Percentiles rank a stretch among this genome's conserved stretches.
phyloP scores from a whole-genome alignment of 2,329 filamentous ascomycete species.

The Colletotrichum sidae region DNA sequence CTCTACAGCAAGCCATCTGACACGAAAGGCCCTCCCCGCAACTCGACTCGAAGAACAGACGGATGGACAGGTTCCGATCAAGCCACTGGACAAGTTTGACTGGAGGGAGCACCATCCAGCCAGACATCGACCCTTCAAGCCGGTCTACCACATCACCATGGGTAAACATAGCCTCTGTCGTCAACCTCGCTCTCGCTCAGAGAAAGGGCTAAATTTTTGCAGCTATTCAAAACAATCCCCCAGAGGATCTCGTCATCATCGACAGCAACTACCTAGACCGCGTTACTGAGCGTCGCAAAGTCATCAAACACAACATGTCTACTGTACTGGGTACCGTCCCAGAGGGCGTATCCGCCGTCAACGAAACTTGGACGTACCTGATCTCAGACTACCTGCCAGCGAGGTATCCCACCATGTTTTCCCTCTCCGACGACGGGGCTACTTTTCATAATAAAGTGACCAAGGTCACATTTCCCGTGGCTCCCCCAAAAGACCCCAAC shows the following conservation, averaged over 20 bases:
- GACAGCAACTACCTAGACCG: constrained; percentile 62
- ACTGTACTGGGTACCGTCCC: constrained; percentile 57
- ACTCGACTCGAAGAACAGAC: neutral
- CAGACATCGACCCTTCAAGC: constrained; percentile 61
- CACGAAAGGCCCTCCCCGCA: neutral
- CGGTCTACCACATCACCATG: constrained; percentile 67
- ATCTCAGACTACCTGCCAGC: constrained; percentile 58
- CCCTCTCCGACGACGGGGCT: constrained; percentile 45
- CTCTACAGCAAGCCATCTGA: neutral
- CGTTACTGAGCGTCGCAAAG: constrained; percentile 52
- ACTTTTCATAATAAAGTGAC: constrained; percentile 56
- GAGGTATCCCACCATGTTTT: constrained; percentile 62
- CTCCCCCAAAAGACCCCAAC: constrained; percentile 44
- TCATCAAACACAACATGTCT: constrained; percentile 52
- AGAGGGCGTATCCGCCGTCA: constrained; percentile 53
- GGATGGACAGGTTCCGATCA: constrained; percentile 31
- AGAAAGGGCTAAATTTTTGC: constrained; percentile 11
- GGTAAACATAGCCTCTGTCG: constrained; percentile 46
- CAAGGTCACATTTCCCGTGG: constrained; percentile 42
- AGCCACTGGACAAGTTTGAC: constrained; percentile 49
- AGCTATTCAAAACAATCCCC: constrained; percentile 56
- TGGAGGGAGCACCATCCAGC: constrained; percentile 53
- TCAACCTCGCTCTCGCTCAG: neutral
- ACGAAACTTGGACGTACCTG: constrained; percentile 62
- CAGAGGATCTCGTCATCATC: constrained; percentile 64